These are phyloP conservation scores for Neurospora africana DNA, from an alignment of 495 filamentous ascomycete genomes.

Conservation along the genomic window DNA sequence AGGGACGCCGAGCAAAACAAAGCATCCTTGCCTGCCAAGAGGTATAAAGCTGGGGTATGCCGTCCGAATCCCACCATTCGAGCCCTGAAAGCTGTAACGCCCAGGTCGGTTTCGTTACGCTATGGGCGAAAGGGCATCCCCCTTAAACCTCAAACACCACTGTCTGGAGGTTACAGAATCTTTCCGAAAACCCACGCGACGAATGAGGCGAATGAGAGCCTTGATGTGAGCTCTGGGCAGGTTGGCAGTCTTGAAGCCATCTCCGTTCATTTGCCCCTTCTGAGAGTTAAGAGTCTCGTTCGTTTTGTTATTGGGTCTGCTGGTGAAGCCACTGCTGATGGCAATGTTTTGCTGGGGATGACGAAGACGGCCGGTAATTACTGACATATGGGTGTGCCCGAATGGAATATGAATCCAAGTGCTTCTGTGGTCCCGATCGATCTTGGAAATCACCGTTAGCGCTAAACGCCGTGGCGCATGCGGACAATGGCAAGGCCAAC, in stretches of 20 bases:
- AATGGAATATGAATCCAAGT: not conserved
- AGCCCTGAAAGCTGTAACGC: constrained; percentile 8
- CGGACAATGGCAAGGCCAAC: not conserved
- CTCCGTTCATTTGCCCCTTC: not conserved
- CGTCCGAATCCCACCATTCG: constrained; percentile 10
- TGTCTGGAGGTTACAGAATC: constrained; percentile 9
- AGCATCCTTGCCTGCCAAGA: constrained; percentile 15
- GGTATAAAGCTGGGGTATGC: not conserved
- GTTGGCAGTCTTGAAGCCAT: not conserved
- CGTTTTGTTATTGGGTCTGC: not conserved
- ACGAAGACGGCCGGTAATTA: not conserved
- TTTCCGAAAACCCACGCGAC: not conserved
- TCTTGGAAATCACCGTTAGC: not conserved
- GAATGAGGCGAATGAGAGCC: not conserved
- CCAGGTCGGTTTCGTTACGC: constrained; percentile 15
- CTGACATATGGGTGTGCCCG: not conserved
- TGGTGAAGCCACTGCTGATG: not conserved
- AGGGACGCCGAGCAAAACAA: constrained; percentile 25
- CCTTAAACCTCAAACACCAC: constrained; percentile 19
- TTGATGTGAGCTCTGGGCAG: not conserved
- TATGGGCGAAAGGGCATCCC: constrained; percentile 14
- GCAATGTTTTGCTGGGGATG: not conserved
- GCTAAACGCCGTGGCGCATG: not conserved
- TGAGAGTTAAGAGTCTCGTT: not conserved
- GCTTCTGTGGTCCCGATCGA: not conserved